Base-by-base conservation (phyloP, 1,284 basidiomycete genomes). In the Malassezia brasiliensis region DNA sequence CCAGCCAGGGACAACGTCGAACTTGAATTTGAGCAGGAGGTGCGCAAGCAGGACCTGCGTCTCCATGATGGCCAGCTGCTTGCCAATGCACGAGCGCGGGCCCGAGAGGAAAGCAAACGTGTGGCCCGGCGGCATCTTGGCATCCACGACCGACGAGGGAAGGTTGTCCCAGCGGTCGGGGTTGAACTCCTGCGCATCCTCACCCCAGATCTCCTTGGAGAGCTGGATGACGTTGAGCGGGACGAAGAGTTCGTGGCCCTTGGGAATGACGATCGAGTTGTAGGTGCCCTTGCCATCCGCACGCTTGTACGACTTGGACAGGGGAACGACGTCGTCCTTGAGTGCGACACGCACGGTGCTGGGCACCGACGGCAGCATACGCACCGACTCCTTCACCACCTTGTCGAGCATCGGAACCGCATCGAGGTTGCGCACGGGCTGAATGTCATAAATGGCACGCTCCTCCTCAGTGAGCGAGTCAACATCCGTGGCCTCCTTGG, bases 301-400 rank as follows among this genome's bases (percentile, higher is more conserved):
- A 60, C 79, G 77, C 53, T 77, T 54, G 62, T 67, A 37, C 5
- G 65, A 60, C 3, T 50, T 53, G 53, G 66, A 63, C 14, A 71
- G 62, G 1, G 68, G 68, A 0, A 71, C 53, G 1, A 66, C 54
- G 10, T 59, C 48, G 20, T 68, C 61, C 15, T 52, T 22, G 17
- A 51, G 53, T 2, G 65, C 63, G 39, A 64, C 56, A 20, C 70
- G 60, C 3, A 68, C 62, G 41, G 68, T 67, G 12, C 59, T 60
- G 2, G 65, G 62, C 5, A 70, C 64, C 4, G 70, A 65, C 2
- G 67, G 65, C 12, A 63, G 61, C 19, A 72, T 56, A 8, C 70
- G 62, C 8, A 72, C 52, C 6, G 58, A 60, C 51, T 72, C 70
- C 38, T 61, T 56, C 12, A 67, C 53, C 15, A 70, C 60, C 5